Evolutionary conservation across 345 rosid genomes (phyloP), one percentile per base, ranked within the genome.

Genomic region (Anastatica hierochuntica): DNA sequence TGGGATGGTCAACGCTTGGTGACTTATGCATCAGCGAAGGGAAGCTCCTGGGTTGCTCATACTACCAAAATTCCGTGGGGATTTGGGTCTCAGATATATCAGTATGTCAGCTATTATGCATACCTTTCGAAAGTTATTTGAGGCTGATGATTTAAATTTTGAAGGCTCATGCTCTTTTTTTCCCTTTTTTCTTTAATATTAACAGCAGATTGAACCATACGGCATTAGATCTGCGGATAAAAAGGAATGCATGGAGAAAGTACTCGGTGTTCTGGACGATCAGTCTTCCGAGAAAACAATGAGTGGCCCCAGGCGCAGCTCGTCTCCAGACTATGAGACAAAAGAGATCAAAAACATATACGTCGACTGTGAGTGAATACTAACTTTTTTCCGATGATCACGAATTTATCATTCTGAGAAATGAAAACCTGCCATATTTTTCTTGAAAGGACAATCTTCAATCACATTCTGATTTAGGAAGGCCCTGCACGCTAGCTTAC

Each of bases 271-370:
- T 36, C 68, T 51, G 12, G 72, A 66, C 26, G 79, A 70, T 57
- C 72, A 59, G 51, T 74, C 88, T 53, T 72, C 61, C 0, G 73
- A 70, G 38, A 76, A 72, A 78, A 43, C 42, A 20, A 81, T 72
- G 59, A 75, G 47, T 66, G 61, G 59, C 30, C 15, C 68, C 14
- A 79, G 79, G 64, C 63, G 71, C 44, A 72, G 78, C 38, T 48
- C 65, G 36, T 85, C 95, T 61, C 90, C 89, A 45, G 88, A 88
- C 33, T 80, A 68, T 40, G 90, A 85, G 41, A 57, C 71, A 14
- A 83, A 81, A 57, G 97, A 85, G 57, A 92, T 92, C 50, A 92
- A 92, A 77, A 92, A 81, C 74, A 92, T 92, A 70, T 92, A 88
- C 60, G 77, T 92, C 24, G 98, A 92, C 62, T 74, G 98, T 92